Percentiles rank a stretch among this genome's conserved stretches.
Conservation (phyloP, 148 eudicot species). For the Chenopodium berlandieri region DNA sequence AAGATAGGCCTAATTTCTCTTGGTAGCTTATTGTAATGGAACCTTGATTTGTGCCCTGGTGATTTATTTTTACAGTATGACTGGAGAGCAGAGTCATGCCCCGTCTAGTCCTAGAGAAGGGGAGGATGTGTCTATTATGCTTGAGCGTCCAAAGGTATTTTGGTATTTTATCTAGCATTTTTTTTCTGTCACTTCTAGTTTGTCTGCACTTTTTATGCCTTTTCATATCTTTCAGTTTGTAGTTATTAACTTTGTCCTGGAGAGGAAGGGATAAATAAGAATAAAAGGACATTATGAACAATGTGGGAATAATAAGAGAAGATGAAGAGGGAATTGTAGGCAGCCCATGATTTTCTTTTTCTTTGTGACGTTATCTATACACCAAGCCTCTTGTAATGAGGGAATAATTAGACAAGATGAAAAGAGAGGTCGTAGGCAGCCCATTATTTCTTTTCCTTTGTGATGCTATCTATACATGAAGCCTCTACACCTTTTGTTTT, state of each 20-base stretch:
- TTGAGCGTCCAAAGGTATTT: constrained; percentile 75
- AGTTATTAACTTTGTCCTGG: not conserved
- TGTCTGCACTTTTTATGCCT: not conserved
- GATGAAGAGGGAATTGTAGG: not conserved
- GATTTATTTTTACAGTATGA: constrained; percentile 65
- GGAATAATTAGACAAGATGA: not conserved
- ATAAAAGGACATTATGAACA: not conserved
- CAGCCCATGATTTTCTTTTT: not conserved
- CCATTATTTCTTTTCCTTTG: not conserved
- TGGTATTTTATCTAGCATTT: not conserved
- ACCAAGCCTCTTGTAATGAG: not conserved
- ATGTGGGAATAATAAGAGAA: not conserved
- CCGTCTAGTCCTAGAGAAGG: constrained; percentile 93
- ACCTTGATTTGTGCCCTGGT: constrained; percentile 25
- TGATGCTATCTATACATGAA: not conserved
- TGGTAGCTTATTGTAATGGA: constrained; percentile 5
- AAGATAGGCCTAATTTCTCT: not conserved
- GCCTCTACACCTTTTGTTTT: not conserved
- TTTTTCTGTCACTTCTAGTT: not conserved
- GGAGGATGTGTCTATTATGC: constrained; percentile 65
- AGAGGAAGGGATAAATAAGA: not conserved
- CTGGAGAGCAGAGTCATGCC: constrained; percentile 77
- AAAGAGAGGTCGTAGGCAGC: not conserved
- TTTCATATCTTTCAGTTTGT: not conserved
- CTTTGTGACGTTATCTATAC: too few species aligned